Percentiles rank a stretch among this genome's conserved stretches.
Evolutionary conservation across 257 asterid species (phyloP).

Genomic region (Solanum sitiens): DNA sequence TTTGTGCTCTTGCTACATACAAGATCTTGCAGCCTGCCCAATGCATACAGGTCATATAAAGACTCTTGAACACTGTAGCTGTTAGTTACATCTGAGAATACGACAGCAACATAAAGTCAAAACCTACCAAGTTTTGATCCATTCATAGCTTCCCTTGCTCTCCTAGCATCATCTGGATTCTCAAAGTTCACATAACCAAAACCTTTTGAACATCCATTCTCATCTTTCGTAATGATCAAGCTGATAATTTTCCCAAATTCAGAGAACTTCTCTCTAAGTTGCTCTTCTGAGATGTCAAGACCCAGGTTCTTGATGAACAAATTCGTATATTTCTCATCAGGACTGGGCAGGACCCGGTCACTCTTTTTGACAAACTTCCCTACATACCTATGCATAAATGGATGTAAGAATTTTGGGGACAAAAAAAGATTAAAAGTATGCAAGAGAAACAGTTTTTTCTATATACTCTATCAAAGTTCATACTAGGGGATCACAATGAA

Average conservation of each 20-base stretch:
- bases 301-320: slow-evolving; percentile 43
- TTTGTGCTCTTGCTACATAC: slow-evolving; percentile 80
- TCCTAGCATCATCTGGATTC: slow-evolving; percentile 40
- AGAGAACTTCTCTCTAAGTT: slow-evolving; percentile 31
- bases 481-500: neutral
- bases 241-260: slow-evolving; percentile 37
- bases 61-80: neutral
- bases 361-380: slow-evolving; percentile 34
- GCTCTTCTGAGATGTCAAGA: slow-evolving; percentile 26
- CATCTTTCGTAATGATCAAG: slow-evolving; percentile 34
- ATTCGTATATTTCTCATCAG: slow-evolving; percentile 31
- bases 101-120: neutral
- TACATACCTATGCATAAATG: slow-evolving; percentile 32
- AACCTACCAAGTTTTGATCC: slow-evolving; percentile 57
- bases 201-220: slow-evolving; percentile 35
- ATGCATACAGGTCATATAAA: neutral
- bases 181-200: slow-evolving; percentile 53
- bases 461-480: neutral
- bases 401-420: neutral
- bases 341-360: slow-evolving; percentile 25
- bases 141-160: slow-evolving; percentile 34
- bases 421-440: neutral
- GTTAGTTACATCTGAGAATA: neutral
- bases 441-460: neutral
- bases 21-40: slow-evolving; percentile 56